Conservation (phyloP, 495 filamentous ascomycete species). For the Beverwykella pulmonaria region DNA sequence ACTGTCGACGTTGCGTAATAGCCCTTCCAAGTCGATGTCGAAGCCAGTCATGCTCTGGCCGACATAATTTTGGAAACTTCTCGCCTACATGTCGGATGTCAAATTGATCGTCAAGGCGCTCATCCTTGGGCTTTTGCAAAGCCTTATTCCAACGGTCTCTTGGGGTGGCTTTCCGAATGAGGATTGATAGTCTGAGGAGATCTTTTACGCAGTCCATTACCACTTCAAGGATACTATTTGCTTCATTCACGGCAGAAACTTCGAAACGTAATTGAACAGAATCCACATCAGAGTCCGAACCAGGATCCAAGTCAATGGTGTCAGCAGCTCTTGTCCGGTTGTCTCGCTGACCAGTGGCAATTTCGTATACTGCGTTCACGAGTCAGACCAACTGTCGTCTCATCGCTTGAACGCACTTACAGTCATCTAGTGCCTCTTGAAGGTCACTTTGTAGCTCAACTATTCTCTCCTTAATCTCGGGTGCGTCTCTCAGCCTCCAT, state of each 20-base stretch:
- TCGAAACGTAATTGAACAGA: no score
- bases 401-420: conserved; percentile 9
- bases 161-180: conserved; percentile 35
- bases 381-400: no score
- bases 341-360: conserved; percentile 19
- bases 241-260: no score
- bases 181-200: conserved; percentile 33
- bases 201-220: conserved; percentile 21
- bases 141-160: conserved; percentile 35
- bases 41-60: conserved; percentile 21
- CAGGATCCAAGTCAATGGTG: neutral
- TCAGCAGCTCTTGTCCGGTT: conserved; percentile 10
- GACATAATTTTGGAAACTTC: conserved; percentile 31
- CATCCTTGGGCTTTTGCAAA: conserved; percentile 22
- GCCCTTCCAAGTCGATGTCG: conserved; percentile 21
- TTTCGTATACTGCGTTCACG: conserved; percentile 11
- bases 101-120: conserved; percentile 5
- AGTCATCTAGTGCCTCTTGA: conserved; percentile 31
- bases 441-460: conserved; percentile 37
- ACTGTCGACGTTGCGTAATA: conserved; percentile 30
- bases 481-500: conserved; percentile 37
- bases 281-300: no score
- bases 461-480: conserved; percentile 32
- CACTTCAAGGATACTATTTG: conserved; percentile 8
- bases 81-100: conserved; percentile 37